Percentiles rank a stretch among this genome's conserved stretches.
phyloP scores from a whole-genome alignment of 495 filamentous ascomycete genomes.

The Hypoxylon subgilvum region DNA sequence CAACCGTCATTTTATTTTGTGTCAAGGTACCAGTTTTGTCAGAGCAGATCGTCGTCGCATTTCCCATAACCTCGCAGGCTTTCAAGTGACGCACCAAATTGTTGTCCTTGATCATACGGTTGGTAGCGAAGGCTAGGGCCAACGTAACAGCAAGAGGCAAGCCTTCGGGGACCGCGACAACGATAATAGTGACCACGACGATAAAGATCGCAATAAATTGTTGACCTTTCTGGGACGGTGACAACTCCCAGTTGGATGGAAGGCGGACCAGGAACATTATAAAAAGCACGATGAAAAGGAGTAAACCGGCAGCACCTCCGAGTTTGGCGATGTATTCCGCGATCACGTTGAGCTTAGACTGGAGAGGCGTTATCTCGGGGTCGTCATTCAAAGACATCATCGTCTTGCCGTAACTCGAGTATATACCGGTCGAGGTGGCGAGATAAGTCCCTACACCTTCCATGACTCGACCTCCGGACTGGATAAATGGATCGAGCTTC shows the following conservation, averaged over 20 bases:
- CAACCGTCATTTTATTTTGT: constrained; percentile 89
- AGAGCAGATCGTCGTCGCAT: constrained; percentile 93
- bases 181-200: constrained; percentile 91
- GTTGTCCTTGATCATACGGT: constrained; percentile 92
- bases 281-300: constrained; percentile 89
- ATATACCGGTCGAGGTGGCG: constrained; percentile 84
- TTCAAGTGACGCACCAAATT: constrained; percentile 89
- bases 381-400: constrained; percentile 93
- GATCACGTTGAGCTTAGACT: constrained; percentile 87
- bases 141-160: constrained; percentile 91
- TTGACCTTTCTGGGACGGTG: constrained; percentile 79
- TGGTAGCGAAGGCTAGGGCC: constrained; percentile 92
- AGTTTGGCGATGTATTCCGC: constrained; percentile 95
- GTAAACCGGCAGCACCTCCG: constrained; percentile 78
- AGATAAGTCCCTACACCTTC: constrained; percentile 88
- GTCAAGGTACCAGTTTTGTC: constrained; percentile 98
- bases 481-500: constrained; percentile 92
- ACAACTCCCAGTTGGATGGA: constrained; percentile 53
- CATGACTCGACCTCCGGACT: constrained; percentile 89
- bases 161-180: constrained; percentile 94
- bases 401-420: constrained; percentile 88
- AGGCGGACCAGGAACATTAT: constrained; percentile 84
- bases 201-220: constrained; percentile 92
- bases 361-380: constrained; percentile 89
- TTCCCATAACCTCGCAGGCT: constrained; percentile 98